Base-by-base conservation (phyloP, 2,329 filamentous ascomycete genomes). In the Paraconiothyrium sp. region DNA sequence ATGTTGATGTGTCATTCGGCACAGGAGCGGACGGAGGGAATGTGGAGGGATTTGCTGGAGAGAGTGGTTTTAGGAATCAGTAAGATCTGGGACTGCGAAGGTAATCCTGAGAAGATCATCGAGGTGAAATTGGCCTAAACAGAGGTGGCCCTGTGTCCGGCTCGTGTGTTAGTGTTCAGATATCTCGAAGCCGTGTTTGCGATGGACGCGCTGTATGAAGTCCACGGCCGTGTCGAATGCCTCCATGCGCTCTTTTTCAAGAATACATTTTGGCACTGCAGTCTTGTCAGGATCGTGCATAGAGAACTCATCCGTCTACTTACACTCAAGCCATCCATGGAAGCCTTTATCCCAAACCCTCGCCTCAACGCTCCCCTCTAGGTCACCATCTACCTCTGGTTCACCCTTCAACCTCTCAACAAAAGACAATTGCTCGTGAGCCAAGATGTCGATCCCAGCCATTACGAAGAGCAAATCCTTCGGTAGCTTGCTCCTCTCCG, bases 391-490 rank as follows among this genome's bases (percentile, higher is more conserved):
- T 37, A 63, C 62, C 54, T 71, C 72, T n/a, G 75, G 16, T 41
- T 73, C 74, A 41, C 60, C 60, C 62, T 68, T 72, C 37, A 79
- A 32, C 35, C 81, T 67, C 64, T 79, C 69, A 1, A 78, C 72
- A 63, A 84, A 81, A 1, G 59, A 63, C 39, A 76, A 71, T 67
- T 81, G 79, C 68, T 84, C 81, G 14, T 77, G 67, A 1, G 78
- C 64, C 8, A 83, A 65, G 39, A 84, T 82, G 59, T 20, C 20
- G 20, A 20, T 20, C 84, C 82, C 82, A 58, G 84, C 70, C 44
- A 77, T 20, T 20, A 20, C 20, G 20, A 20, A 20, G 20, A 20
- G 20, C 20, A 20, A 1, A 20, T 20, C 20, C 20, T 20, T 20
- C 1, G 20, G 20, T 20, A 20, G 20, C 20, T 20, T 20, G 20